These are phyloP conservation scores for Starmerella bombi DNA, from an alignment of 805 yeast species.

Conservation along the genomic window DNA sequence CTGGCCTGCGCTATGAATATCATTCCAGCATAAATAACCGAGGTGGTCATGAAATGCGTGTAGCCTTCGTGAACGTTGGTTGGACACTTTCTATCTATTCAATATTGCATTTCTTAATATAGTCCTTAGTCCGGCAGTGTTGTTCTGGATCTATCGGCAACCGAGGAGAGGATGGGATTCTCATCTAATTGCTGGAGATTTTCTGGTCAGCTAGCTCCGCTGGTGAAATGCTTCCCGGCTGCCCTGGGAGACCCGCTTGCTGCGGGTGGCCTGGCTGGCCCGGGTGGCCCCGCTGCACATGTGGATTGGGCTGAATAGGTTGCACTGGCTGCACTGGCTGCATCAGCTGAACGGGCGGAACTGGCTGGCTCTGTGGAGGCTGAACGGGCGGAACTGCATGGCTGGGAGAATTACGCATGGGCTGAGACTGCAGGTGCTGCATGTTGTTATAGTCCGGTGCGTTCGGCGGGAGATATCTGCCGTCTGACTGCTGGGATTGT, in stretches of 20 bases:
- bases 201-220: not conserved
- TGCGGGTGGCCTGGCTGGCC: not conserved
- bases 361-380: not conserved
- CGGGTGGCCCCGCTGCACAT: not conserved
- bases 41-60: too few species aligned
- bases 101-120: too few species aligned
- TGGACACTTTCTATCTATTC: too few species aligned
- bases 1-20: too few species aligned
- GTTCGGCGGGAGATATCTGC: conserved; percentile 1
- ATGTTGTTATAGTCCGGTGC: not conserved
- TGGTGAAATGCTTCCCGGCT: not conserved
- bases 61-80: too few species aligned
- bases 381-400: not conserved
- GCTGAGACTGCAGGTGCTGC: not conserved
- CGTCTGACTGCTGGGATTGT: conserved; percentile 4
- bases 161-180: not conserved
- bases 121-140: too few species aligned
- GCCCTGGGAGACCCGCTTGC: not conserved
- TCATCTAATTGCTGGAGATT: not conserved
- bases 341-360: not conserved
- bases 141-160: too few species aligned
- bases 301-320: not conserved
- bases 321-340: not conserved
- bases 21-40: too few species aligned
- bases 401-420: not conserved